Evolutionary conservation across 768 basidiomycete species (phyloP).

Genomic region (Candolleomyces efflorescens): DNA sequence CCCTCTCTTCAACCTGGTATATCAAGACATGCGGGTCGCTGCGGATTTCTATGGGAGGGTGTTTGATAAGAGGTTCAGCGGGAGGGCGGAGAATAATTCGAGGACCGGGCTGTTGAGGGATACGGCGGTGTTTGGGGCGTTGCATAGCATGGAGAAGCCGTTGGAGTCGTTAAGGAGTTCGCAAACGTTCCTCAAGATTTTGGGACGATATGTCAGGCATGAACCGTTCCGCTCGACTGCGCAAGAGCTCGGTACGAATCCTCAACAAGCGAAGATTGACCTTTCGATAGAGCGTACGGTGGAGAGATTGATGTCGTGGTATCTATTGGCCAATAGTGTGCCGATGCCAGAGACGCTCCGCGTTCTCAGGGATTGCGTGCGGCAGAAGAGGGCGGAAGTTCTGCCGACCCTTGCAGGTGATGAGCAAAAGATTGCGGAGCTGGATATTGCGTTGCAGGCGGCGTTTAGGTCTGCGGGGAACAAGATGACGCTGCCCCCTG

Average conservation of each 20-base stretch:
- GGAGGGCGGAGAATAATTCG: constrained; percentile 58
- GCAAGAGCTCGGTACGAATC: neutral
- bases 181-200: constrained; percentile 36
- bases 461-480: constrained; percentile 84
- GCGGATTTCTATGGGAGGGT: constrained; percentile 75
- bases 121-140: constrained; percentile 61
- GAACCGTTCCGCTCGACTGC: constrained; percentile 24
- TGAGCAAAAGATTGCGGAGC: constrained; percentile 17
- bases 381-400: constrained; percentile 50
- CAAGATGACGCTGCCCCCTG: constrained; percentile 67
- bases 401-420: constrained; percentile 3
- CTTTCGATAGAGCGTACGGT: constrained; percentile 7
- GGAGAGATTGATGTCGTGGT: constrained; percentile 57
- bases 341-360: constrained; percentile 66
- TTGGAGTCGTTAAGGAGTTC: constrained; percentile 42
- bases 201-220: constrained; percentile 56
- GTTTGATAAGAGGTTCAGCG: constrained; percentile 72
- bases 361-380: constrained; percentile 46
- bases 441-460: constrained; percentile 66
- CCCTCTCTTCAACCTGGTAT: constrained; percentile 50
- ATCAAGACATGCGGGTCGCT: constrained; percentile 73
- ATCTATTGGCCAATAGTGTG: constrained; percentile 63
- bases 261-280: too few species aligned
- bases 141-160: constrained; percentile 57
- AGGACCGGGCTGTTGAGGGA: constrained; percentile 70